These are phyloP conservation scores for Nemania serpens DNA, from an alignment of 2,329 filamentous ascomycete species.

Conservation along the genomic window DNA sequence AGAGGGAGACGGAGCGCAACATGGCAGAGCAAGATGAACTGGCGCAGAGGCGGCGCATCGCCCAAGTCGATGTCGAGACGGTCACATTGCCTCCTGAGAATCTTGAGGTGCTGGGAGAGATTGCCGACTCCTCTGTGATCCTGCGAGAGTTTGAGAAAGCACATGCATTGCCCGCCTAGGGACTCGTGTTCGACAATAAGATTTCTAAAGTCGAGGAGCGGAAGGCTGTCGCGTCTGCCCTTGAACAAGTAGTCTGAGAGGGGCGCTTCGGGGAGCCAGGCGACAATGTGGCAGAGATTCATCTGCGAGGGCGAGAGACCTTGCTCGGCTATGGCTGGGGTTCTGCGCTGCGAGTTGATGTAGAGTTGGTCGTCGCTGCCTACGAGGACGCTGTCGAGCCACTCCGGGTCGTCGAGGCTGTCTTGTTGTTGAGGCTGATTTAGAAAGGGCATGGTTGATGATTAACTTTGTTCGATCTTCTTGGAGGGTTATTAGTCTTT, in stretches of 20 bases:
- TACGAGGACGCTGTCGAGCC: neutral
- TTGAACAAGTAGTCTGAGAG: neutral
- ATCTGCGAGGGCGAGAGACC: neutral
- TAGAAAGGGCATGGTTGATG: too few species aligned
- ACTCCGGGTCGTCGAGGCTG: neutral
- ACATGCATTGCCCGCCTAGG: neutral
- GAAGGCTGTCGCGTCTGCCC: neutral
- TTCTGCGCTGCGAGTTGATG: neutral
- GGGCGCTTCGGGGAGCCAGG: neutral
- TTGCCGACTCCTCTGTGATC: neutral
- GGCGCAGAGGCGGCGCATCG: neutral
- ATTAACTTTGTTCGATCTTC: too few species aligned
- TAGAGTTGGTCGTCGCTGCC: neutral
- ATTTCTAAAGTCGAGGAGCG: neutral
- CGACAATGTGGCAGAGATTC: neutral
- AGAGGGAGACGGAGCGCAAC: neutral
- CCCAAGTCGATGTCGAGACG: neutral
- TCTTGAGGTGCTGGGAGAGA: neutral
- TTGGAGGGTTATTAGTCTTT: too few species aligned
- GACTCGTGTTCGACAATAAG: neutral
- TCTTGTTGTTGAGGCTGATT: neutral
- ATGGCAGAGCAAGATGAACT: neutral
- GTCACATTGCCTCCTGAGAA: neutral
- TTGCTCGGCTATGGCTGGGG: neutral
- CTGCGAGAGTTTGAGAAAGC: neutral